Percentiles rank a stretch among this genome's conserved stretches.
Evolutionary conservation across 2,329 filamentous ascomycete species (phyloP).

Genomic region (Paraconiothyrium brasiliense): DNA sequence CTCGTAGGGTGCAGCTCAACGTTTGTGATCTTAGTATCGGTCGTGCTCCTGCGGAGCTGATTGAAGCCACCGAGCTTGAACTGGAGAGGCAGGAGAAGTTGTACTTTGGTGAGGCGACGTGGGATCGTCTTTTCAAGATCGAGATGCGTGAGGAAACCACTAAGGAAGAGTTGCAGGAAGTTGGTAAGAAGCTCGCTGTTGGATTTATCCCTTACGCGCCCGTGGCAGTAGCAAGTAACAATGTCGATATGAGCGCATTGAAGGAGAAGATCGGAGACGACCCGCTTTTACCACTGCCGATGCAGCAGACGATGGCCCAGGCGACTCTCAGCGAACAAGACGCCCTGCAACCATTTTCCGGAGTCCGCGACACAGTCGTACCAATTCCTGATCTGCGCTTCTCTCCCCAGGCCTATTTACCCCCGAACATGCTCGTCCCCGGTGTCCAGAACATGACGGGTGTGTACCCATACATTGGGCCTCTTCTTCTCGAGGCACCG

Average conservation of each 20-base stretch:
- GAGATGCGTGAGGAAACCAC: not conserved
- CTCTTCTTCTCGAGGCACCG: not conserved
- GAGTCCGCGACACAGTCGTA: not conserved
- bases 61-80: not conserved
- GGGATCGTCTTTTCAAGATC: conserved; percentile 1
- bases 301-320: not conserved
- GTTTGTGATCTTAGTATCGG: not conserved
- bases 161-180: not conserved
- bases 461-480: not conserved
- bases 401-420: not conserved
- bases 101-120: not conserved
- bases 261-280: not conserved
- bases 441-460: not conserved
- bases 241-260: not conserved
- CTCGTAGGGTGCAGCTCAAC: not conserved
- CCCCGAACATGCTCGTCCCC: not conserved
- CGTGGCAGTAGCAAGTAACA: not conserved
- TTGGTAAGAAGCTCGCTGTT: not conserved
- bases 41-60: not conserved
- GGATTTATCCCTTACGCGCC: not conserved
- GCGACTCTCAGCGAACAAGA: not conserved
- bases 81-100: conserved; percentile 5
- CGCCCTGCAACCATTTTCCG: not conserved
- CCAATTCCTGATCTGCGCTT: not conserved
- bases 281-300: not conserved